Conservation (phyloP, 1,284 basidiomycete genomes). For the Vanrija sp. region DNA sequence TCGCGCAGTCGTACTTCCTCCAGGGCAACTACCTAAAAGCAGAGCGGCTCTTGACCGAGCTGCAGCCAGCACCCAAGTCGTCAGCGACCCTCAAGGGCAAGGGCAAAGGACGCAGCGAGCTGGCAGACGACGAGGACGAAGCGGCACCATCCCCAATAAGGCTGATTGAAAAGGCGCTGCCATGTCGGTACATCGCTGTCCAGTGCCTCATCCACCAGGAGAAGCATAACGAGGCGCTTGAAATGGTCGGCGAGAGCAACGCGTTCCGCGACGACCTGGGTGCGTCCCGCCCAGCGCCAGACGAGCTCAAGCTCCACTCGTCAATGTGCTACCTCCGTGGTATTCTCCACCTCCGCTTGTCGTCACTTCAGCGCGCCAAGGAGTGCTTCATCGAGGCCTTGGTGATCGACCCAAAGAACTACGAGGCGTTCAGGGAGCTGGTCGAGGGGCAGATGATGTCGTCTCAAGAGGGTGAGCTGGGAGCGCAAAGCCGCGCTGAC, state of each 20-base stretch:
- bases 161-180: slow-evolving; percentile 84
- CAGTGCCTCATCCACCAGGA: slow-evolving; percentile 91
- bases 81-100: slow-evolving; percentile 9
- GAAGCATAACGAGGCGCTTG: slow-evolving; percentile 87
- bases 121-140: slow-evolving; percentile 4
- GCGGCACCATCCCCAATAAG: slow-evolving; percentile 10
- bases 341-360: slow-evolving; percentile 87
- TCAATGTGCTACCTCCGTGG: slow-evolving; percentile 94
- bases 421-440: slow-evolving; percentile 89
- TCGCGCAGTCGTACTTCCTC: slow-evolving; percentile 95
- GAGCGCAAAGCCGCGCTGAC: not conserved
- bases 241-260: slow-evolving; percentile 87
- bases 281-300: slow-evolving; percentile 58
- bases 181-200: slow-evolving; percentile 88
- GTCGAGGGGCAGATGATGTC: slow-evolving; percentile 91
- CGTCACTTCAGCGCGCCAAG: slow-evolving; percentile 82
- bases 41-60: slow-evolving; percentile 80
- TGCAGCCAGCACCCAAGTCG: slow-evolving; percentile 45
- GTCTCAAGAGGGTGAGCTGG: slow-evolving; percentile 71
- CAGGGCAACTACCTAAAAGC: slow-evolving; percentile 92
- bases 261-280: slow-evolving; percentile 58
- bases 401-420: slow-evolving; percentile 92
- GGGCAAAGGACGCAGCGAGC: slow-evolving; percentile 14
- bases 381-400: slow-evolving; percentile 93
- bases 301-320: slow-evolving; percentile 92